Evolutionary conservation across 805 yeast genomes (phyloP).

Genomic region (Ogataea methylovora): DNA sequence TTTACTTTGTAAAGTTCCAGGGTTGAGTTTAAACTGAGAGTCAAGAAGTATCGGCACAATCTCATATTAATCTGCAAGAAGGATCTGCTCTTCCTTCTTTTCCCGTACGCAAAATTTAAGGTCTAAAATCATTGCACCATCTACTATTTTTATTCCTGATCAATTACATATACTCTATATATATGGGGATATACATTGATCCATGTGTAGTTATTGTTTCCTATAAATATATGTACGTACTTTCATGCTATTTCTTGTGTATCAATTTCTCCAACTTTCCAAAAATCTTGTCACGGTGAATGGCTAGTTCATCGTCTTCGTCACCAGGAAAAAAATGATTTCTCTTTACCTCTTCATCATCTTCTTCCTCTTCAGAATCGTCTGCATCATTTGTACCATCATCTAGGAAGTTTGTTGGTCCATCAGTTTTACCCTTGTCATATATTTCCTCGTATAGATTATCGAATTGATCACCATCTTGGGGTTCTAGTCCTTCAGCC

Average conservation of each 20-base stretch:
- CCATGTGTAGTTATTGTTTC: no score
- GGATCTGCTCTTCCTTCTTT: no score
- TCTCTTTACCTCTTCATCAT: constrained; percentile 28
- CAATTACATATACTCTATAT: no score
- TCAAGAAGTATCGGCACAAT: no score
- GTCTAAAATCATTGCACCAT: no score
- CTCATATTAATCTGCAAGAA: no score
- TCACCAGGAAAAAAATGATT: constrained; percentile 52
- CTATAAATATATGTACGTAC: no score
- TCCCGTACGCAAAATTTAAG: no score
- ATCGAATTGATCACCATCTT: constrained; percentile 17
- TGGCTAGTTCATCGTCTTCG: constrained; percentile 51
- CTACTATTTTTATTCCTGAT: no score
- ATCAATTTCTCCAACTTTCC: constrained; percentile 51
- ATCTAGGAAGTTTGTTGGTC: not conserved
- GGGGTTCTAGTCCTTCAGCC: constrained; percentile 20
- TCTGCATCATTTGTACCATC: constrained; percentile 5
- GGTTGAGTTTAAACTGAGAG: no score
- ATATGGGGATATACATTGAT: no score
- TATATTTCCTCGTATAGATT: constrained; percentile 21
- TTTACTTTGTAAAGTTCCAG: no score
- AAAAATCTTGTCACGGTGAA: constrained; percentile 57
- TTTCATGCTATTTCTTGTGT: constrained; percentile 22
- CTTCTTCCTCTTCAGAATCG: constrained; percentile 7
- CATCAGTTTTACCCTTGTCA: constrained; percentile 6